Evolutionary conservation across 208 protist genomes (phyloP).

Genomic region (Entamoeba histolytica): DNA sequence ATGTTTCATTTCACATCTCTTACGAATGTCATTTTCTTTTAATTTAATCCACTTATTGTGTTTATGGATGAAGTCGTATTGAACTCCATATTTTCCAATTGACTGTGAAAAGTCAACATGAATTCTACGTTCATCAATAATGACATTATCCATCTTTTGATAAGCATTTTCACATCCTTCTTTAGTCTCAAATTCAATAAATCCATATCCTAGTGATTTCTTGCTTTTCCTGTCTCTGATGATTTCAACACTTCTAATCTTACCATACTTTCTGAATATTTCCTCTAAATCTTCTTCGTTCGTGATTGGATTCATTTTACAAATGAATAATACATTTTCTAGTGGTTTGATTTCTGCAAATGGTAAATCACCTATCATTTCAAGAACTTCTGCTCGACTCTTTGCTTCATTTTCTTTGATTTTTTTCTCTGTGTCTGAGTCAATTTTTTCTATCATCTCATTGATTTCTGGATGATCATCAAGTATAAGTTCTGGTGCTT

Average conservation of each 20-base stretch:
- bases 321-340: conserved; percentile 91
- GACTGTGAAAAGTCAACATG: conserved; percentile 71
- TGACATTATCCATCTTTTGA: conserved; percentile 80
- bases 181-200: conserved; percentile 79
- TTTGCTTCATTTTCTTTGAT: not conserved
- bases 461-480: not conserved
- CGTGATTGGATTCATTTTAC: conserved; percentile 83
- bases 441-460: not conserved
- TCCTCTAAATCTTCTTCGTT: conserved; percentile 64
- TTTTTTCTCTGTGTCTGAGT: not conserved
- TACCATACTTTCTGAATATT: conserved; percentile 78
- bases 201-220: conserved; percentile 75
- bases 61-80: not conserved
- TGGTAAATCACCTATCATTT: conserved; percentile 71
- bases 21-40: not conserved
- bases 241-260: conserved; percentile 55
- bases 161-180: conserved; percentile 62
- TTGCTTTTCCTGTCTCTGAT: conserved; percentile 43
- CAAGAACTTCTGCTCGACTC: not conserved
- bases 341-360: conserved; percentile 68
- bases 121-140: conserved; percentile 88
- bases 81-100: not conserved
- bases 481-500: not conserved
- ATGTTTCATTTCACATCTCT: not conserved
- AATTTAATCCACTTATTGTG: not conserved